Percentiles rank a stretch among this genome's conserved stretches.
These are phyloP conservation scores for Beauveria pseudobassiana DNA, from an alignment of 2,329 filamentous ascomycete genomes.

Conservation along the genomic window DNA sequence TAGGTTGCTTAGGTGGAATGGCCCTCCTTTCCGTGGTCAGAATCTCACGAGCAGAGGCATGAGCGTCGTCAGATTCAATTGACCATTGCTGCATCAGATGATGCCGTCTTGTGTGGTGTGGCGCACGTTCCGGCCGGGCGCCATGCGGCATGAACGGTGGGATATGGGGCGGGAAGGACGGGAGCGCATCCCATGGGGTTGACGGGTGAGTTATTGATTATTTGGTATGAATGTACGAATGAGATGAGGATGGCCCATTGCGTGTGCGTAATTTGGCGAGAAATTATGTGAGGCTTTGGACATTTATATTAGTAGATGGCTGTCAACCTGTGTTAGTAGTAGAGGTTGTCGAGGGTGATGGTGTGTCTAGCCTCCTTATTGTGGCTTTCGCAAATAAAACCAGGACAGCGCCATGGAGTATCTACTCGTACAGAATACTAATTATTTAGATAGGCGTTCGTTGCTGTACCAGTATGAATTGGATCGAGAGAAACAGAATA, in stretches of 20 bases:
- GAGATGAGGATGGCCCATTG: background rate
- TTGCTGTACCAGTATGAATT: background rate
- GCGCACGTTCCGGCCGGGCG: background rate
- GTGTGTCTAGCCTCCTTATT: background rate
- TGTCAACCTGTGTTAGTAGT: too few relatives aligned
- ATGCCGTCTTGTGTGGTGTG: background rate
- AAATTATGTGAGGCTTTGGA: background rate
- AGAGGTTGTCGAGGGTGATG: background rate
- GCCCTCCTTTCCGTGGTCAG: background rate
- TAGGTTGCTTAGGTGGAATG: background rate
- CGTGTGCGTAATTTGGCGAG: background rate
- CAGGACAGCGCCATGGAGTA: too few relatives aligned
- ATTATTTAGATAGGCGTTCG: background rate
- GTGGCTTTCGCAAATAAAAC: background rate
- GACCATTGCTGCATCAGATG: background rate
- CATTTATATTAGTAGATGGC: background rate
- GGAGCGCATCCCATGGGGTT: constrained; percentile 5
- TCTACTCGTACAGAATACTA: too few relatives aligned
- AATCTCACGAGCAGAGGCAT: background rate
- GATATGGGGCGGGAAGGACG: constrained; percentile 3
- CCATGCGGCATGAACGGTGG: constrained; percentile 10
- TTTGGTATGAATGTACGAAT: background rate
- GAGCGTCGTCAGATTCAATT: background rate
- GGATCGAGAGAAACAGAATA: background rate
- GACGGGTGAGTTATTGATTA: background rate